Base-by-base conservation (phyloP, 768 basidiomycete species). In the Xerocomellus dryophilus region DNA sequence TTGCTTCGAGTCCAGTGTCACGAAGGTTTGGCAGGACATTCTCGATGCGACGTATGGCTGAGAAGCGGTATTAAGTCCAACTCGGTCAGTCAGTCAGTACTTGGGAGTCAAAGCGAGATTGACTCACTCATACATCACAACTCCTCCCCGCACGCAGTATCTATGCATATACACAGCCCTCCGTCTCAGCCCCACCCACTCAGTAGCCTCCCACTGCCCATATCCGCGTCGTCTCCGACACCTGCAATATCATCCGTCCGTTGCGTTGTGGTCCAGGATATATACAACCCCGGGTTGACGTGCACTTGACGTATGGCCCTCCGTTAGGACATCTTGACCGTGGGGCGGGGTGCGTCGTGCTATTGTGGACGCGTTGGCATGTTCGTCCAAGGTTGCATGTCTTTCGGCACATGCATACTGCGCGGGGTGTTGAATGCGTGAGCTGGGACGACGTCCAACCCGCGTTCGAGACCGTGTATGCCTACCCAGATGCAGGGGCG, bases 231-330 rank as follows among this genome's bases (percentile, higher is more conserved):
- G 71, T 77, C 48, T 72, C 74, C 7, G 76, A 77, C 46, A 76
- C 74, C 7, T 75, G 74, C 58, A 74, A 68, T 57, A 56, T 5
- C 51, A 57, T 50, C 51, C 47, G 0, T 27, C 59, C 1, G 43
- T 34, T 9, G 41, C 49, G 15, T 42, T 62, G 20, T 76, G 72
- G 73, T 49, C 67, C 7, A 4, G 31, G 14, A 61, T 76, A n/a
- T n/a, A n/a, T n/a, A 1, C 74, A 73, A 0, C 51, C 55, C 3
- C 27, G 55, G 7, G 69, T 66, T 7, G 76, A 79, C 54, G 65
- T 78, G 15, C 70, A 80, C 27, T 56, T 78, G 39, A 78, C 76
- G 0, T 77, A 78, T 40, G 75, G 78, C 0, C 76, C 78, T 0
- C 76, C 75, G 1, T 40, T 59, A 21, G 56, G 57, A 5, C 74